Percentiles rank a stretch among this genome's conserved stretches.
phyloP scores from a whole-genome alignment of 2,329 filamentous ascomycete species.

The Aspergillus quadricinctus region DNA sequence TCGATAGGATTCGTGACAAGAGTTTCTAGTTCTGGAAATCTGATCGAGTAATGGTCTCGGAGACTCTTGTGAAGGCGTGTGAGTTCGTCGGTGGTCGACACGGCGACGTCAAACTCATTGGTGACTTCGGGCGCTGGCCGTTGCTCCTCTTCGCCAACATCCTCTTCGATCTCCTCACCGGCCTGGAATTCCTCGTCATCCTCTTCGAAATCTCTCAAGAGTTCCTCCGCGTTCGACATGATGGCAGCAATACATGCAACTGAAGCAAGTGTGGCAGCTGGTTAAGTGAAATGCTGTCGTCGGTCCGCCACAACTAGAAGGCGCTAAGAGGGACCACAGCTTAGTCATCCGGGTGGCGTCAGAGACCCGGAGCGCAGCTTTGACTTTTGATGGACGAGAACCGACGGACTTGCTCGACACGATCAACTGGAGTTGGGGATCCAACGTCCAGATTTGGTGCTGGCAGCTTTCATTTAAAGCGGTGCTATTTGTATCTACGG shows the following conservation, averaged over 20 bases:
- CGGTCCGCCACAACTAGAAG: background rate
- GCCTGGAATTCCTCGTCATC: slow-evolving; percentile 69
- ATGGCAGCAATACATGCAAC: slow-evolving; percentile 6
- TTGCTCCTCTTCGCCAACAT: slow-evolving; percentile 54
- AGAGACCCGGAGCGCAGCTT: slow-evolving; percentile 14
- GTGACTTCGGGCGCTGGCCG: slow-evolving; percentile 66
- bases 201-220: slow-evolving; percentile 79
- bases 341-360: slow-evolving; percentile 10
- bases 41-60: slow-evolving; percentile 87
- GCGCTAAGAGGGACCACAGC: background rate
- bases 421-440: slow-evolving; percentile 3
- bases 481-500: background rate
- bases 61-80: slow-evolving; percentile 94
- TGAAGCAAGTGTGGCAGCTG: background rate
- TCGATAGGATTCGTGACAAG: slow-evolving; percentile 89
- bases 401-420: background rate
- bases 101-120: slow-evolving; percentile 80
- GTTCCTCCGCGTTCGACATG: slow-evolving; percentile 92
- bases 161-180: slow-evolving; percentile 62
- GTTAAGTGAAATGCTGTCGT: background rate
- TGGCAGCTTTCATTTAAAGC: background rate
- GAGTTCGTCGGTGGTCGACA: slow-evolving; percentile 89
- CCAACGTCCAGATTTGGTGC: background rate
- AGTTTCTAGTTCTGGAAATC: slow-evolving; percentile 88
- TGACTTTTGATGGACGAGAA: background rate